Evolutionary conservation across 345 rosid species (phyloP).

Genomic region (Ailanthus altissimus): DNA sequence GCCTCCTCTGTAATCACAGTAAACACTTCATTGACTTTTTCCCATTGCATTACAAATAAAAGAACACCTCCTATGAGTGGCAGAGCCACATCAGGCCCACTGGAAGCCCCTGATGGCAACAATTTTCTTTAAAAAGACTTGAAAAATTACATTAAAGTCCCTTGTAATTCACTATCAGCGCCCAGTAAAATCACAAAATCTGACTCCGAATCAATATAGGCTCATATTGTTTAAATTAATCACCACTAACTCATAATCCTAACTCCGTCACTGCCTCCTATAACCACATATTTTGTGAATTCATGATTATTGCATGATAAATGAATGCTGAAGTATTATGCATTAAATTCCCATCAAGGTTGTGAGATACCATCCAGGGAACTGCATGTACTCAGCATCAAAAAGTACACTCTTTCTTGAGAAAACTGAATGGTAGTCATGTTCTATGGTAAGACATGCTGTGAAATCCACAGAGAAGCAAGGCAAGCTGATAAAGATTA

Average conservation of each 20-base stretch:
- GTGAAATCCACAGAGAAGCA: background rate
- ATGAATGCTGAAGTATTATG: background rate
- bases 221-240: no score
- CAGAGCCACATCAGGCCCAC: no score
- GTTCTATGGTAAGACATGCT: background rate
- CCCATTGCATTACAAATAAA: no score
- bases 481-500: background rate
- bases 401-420: background rate
- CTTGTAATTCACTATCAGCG: no score
- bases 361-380: background rate
- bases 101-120: no score
- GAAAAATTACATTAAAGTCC: no score
- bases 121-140: no score
- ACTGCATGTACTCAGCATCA: background rate
- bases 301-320: background rate
- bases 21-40: constrained; percentile 1
- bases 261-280: no score
- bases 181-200: no score
- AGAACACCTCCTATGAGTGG: no score
- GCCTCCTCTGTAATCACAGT: constrained; percentile 60
- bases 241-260: no score
- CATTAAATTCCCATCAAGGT: background rate
- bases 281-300: background rate
- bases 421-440: background rate
- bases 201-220: no score